A percentile compares a stretch with the other conserved stretches of the same genome.
These are phyloP conservation scores for Aspergillus fischeri DNA, from an alignment of 2,329 filamentous ascomycete species.

Conservation along the genomic window DNA sequence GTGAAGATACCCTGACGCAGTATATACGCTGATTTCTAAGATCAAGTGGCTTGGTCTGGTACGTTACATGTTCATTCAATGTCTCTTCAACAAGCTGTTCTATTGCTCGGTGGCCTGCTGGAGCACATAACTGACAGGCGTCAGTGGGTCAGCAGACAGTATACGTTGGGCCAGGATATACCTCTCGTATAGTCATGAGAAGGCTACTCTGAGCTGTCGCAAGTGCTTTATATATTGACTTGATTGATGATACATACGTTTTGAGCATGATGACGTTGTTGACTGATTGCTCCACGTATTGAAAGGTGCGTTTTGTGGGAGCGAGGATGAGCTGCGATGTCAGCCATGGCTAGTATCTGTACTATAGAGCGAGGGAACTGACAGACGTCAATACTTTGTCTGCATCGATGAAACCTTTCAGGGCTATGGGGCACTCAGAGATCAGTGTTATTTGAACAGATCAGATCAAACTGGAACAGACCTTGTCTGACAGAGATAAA, in stretches of 20 bases:
- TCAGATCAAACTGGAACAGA: conserved; percentile 25
- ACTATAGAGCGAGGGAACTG: conserved; percentile 15
- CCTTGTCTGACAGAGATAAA: conserved; percentile 72
- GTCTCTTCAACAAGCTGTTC: conserved; percentile 61
- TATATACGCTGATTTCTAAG: conserved; percentile 86
- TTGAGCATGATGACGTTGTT: conserved; percentile 87
- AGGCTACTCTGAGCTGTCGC: conserved; percentile 60
- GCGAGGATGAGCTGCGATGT: conserved; percentile 67
- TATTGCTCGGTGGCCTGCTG: conserved; percentile 58
- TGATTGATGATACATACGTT: conserved; percentile 67
- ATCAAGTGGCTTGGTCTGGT: conserved; percentile 74
- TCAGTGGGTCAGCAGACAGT: conserved; percentile 4
- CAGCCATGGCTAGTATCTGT: conserved; percentile 4
- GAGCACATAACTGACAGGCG: conserved; percentile 55
- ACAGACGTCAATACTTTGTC: conserved; percentile 77
- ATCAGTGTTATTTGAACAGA: conserved; percentile 4
- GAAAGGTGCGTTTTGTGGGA: conserved; percentile 60
- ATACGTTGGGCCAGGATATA: conserved; percentile 18
- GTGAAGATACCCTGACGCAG: conserved; percentile 64
- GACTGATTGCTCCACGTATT: conserved; percentile 72
- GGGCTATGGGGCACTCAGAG: conserved; percentile 43
- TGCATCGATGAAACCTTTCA: conserved; percentile 72
- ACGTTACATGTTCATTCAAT: conserved; percentile 78
- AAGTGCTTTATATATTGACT: conserved; percentile 65
- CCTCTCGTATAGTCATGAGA: conserved; percentile 62